phyloP scores from a whole-genome alignment of 2,329 filamentous ascomycete genomes.

The Talaromyces atroroseus region DNA sequence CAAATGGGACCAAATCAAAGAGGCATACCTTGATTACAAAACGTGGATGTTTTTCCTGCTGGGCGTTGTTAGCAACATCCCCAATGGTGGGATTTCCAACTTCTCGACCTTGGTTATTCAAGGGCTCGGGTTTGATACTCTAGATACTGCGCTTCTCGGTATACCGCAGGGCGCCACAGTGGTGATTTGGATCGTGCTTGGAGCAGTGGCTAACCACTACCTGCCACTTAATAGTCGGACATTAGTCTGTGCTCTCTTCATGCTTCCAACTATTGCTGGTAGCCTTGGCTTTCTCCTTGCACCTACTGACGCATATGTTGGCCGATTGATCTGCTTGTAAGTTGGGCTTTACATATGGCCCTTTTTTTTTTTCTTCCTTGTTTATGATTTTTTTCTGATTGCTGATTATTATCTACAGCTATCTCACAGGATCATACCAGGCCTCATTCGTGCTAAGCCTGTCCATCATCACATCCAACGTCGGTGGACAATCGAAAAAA shows the following conservation, averaged over 20 bases:
- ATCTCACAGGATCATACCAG: slow-evolving; percentile 25
- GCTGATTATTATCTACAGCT: slow-evolving; percentile 15
- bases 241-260: slow-evolving; percentile 18
- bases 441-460: slow-evolving; percentile 26
- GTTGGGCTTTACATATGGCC: not conserved
- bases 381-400: not conserved
- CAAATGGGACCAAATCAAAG: slow-evolving; percentile 6
- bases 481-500: slow-evolving; percentile 30
- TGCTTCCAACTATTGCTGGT: slow-evolving; percentile 21
- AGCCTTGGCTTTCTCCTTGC: slow-evolving; percentile 18
- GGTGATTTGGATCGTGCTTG: slow-evolving; percentile 19
- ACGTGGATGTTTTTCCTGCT: slow-evolving; percentile 6
- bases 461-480: slow-evolving; percentile 26
- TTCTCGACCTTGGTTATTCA: slow-evolving; percentile 28
- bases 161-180: slow-evolving; percentile 34
- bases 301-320: slow-evolving; percentile 14
- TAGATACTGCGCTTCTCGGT: slow-evolving; percentile 32
- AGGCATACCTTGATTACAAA: slow-evolving; percentile 10
- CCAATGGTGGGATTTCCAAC: slow-evolving; percentile 29
- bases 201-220: slow-evolving; percentile 19
- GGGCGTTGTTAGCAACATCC: slow-evolving; percentile 18
- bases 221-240: slow-evolving; percentile 20
- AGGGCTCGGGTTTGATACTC: slow-evolving; percentile 38
- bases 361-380: not conserved
- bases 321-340: slow-evolving; percentile 20